Evolutionary conservation across 305 asterid genomes (phyloP), one percentile per base, ranked within the genome.

Genomic region (Nicotiana rustica): DNA sequence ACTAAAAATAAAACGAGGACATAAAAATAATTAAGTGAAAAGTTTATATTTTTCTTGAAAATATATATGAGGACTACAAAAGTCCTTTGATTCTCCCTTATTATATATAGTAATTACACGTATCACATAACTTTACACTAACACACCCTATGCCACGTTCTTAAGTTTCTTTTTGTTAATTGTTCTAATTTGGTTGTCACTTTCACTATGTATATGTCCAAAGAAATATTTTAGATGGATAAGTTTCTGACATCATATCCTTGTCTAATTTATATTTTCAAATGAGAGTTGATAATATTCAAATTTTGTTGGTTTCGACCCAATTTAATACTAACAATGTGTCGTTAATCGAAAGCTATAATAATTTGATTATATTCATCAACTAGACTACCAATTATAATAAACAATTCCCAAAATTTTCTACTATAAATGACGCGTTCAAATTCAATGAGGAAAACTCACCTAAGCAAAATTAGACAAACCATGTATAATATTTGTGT

Each of bases 221-320:
- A 73, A 1, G 38, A 19, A 47, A 31, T 71, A 47, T 44, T 71
- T 71, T 71, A 47, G 78, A 61, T 71, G 19, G 78, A 44, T 70
- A 41, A 41, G 19, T 70, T 44, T 41, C 3, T 41, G 3, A 41
- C 49, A 9, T 41, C 49, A 41, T 41, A 41, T 41, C 33, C 14
- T 5, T 9, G n/a, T 62, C 41, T 25, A 52, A 4, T 71, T 25
- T 49, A 47, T 25, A 17, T 14, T 73, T 73, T 71, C 6, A 47
- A 44, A 71, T 44, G 19, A 1, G 38, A 44, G 19, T 73, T 73
- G 9, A 52, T 52, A 52, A 10, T 52, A 41, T 41, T 41, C 49
- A 41, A 41, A 41, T 1, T 6, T 38, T 38, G 47, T 6, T 6
- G 47, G 47, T 38, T 41, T 41, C 10, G 49, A 41, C 2, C 10